Percentiles rank a stretch among this genome's conserved stretches.
phyloP scores from a whole-genome alignment of 2,329 filamentous ascomycete species.

The Cercospora sp. region DNA sequence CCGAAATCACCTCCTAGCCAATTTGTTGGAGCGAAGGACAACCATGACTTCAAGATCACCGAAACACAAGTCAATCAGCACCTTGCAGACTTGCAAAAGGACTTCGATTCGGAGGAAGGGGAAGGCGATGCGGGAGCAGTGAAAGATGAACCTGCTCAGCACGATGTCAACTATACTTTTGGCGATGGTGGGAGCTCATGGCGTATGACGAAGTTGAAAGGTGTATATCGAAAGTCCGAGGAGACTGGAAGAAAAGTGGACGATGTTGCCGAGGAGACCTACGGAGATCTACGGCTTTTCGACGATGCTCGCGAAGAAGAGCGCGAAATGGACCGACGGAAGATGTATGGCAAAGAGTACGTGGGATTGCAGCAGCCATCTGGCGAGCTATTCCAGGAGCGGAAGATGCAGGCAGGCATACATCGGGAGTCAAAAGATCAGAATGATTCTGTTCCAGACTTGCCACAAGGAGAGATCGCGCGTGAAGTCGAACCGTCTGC shows the following conservation, averaged over 20 bases:
- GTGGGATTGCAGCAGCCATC: conserved; percentile 82
- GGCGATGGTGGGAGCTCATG: conserved; percentile 88
- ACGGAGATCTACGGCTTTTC: conserved; percentile 78
- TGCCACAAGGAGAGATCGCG: conserved; percentile 59
- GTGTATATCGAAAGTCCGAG: conserved; percentile 77
- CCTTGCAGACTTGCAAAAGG: conserved; percentile 58
- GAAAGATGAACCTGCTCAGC: conserved; percentile 55
- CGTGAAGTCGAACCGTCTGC: conserved; percentile 55
- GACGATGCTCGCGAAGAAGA: conserved; percentile 93
- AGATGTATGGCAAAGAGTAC: conserved; percentile 81
- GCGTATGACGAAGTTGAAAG: conserved; percentile 93
- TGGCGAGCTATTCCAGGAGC: conserved; percentile 80
- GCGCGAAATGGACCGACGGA: conserved; percentile 80
- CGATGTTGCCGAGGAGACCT: conserved; percentile 79
- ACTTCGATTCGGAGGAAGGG: conserved; percentile 53
- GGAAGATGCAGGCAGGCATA: conserved; percentile 62
- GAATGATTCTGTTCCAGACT: conserved; percentile 31
- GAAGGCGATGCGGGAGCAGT: conserved; percentile 48
- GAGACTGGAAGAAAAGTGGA: conserved; percentile 73
- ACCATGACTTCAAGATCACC: conserved; percentile 72
- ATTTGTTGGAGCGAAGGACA: conserved; percentile 53
- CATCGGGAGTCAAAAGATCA: conserved; percentile 41
- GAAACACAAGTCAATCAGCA: conserved; percentile 78
- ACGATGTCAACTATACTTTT: conserved; percentile 77
- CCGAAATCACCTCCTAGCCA: conserved; percentile 47